Base-by-base conservation (phyloP, 108 stramenopile genomes). In the Skeletonema tropicum region DNA sequence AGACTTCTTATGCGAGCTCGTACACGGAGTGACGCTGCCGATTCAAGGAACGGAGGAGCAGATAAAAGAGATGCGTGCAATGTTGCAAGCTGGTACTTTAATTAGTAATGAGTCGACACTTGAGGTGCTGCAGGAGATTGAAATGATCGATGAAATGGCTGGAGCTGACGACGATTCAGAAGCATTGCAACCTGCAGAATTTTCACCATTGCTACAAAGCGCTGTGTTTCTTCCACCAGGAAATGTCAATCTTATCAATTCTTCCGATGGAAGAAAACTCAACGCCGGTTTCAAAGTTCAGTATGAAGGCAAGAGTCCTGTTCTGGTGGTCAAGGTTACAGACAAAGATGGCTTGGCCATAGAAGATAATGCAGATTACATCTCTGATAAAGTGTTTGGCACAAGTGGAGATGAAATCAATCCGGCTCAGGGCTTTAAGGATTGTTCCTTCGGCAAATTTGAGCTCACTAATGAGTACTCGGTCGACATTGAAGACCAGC, bases 331-430 rank as follows among this genome's bases (percentile, higher is more conserved):
- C 9, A 64, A 73, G 35, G 72, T 83, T 13, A 83, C 60, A 13
- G 82, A 78, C 73, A 57, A 63, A 31, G 26, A 78, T 17, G 80
- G 75, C 52, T 30, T 52, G 17, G 60, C 60, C 9, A 66, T 73
- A 0, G 14, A 35, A 33, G 65, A 63, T 17, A 19, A 60, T 36
- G 69, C 69, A 21, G 3, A 14, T 31, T 60, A 49, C 0, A 67
- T 83, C 23, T 74, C 77, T 15, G 77, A 83, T 48, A 83, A 83
- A 63, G 38, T 82, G 29, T 82, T 82, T 35, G 83, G 83, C 9
- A 84, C 73, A 3, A 29, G 41, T 19, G 69, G 78, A 15, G 78
- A 84, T 73, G 14, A 52, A 3, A 66, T 58, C 39, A 84, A 60
- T 14, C n/a, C 80, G 21, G 58, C 9, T 7, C 48, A 32, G 26